phyloP scores from a whole-genome alignment of 345 rosid genomes.

The Murraya paniculata region DNA sequence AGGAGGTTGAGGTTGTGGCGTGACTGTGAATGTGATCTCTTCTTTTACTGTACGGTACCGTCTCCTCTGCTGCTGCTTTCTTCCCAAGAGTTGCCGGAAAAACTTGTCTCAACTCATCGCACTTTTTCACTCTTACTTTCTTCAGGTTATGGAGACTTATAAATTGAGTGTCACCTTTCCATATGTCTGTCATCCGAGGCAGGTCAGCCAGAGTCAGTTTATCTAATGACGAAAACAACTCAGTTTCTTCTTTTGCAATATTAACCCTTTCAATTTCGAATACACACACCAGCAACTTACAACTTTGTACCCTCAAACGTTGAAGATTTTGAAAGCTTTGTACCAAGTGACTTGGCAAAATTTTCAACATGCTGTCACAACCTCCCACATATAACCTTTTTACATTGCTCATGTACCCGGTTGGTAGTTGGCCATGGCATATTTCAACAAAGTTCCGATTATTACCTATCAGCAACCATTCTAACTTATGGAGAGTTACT shows the following conservation, averaged over 20 bases:
- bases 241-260: not conserved
- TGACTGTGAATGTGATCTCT: not conserved
- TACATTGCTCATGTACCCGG: not conserved
- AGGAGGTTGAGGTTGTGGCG: not conserved
- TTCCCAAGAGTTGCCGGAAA: not conserved
- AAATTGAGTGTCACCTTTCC: not conserved
- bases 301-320: fast-evolving
- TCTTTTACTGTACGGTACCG: not conserved
- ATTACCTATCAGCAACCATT: fast-evolving
- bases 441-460: not conserved
- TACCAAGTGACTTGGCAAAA: not conserved
- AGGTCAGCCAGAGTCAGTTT: fast-evolving
- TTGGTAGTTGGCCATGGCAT: constrained; percentile 1
- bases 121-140: fast-evolving
- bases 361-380: not conserved
- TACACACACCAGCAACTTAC: not conserved
- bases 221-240: not conserved
- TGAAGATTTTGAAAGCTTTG: not conserved
- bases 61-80: not conserved
- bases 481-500: not conserved
- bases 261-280: not conserved
- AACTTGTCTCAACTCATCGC: not conserved
- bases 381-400: fast-evolving
- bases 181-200: not conserved
- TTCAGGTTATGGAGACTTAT: not conserved